Conservation (phyloP, 148 eudicot species). For the Amaranthus cruentus region DNA sequence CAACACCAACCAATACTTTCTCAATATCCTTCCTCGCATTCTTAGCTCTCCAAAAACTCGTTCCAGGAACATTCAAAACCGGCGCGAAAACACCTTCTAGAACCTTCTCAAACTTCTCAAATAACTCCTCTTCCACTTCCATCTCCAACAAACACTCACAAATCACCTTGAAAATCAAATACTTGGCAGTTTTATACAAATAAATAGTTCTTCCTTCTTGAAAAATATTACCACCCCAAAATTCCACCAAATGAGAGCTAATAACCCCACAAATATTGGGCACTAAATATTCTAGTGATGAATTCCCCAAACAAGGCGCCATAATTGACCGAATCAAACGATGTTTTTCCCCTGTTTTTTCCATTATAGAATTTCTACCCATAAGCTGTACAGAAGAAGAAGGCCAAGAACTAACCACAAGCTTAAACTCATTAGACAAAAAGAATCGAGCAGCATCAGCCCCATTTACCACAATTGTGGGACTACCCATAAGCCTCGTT, state of each 20-base stretch:
- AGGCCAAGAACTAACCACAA: conserved; percentile 87
- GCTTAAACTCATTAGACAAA: conserved; percentile 71
- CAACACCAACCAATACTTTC: conserved; percentile 34
- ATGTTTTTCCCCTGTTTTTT: conserved; percentile 62
- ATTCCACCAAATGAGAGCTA: conserved; percentile 30
- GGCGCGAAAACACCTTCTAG: conserved; percentile 65
- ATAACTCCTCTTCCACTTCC: conserved; percentile 38
- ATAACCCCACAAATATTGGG: conserved; percentile 48
- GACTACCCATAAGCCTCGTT: conserved; percentile 66
- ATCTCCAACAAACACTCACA: conserved; percentile 67
- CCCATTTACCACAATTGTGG: conserved; percentile 61
- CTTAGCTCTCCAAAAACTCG: conserved; percentile 72
- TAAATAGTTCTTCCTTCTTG: conserved; percentile 20
- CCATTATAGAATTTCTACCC: conserved; percentile 76
- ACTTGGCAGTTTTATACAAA: conserved; percentile 39
- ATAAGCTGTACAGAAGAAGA: conserved; percentile 67
- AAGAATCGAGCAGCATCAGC: conserved; percentile 61
- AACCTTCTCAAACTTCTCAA: conserved; percentile 57
- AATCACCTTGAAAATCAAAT: conserved; percentile 48
- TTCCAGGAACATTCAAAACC: conserved; percentile 48
- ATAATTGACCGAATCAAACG: conserved; percentile 46
- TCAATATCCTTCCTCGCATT: conserved; percentile 50
- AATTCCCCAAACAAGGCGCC: conserved; percentile 36
- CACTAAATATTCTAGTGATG: conserved; percentile 43
- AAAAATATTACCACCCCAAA: conserved; percentile 29